phyloP scores from a whole-genome alignment of 352 stramenopile genomes.

The Pythium monospermum region DNA sequence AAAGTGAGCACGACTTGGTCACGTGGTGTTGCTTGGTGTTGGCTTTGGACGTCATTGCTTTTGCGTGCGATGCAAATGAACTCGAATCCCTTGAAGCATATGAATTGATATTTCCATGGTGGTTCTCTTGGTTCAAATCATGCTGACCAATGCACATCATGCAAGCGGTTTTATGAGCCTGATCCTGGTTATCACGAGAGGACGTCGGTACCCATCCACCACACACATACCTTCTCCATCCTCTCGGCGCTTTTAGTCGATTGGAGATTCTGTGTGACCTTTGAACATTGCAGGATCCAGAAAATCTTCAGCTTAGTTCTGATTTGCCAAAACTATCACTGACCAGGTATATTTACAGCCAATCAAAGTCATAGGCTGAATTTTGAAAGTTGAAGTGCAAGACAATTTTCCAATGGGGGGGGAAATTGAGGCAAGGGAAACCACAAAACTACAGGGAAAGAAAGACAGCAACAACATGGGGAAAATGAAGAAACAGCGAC shows the following conservation, averaged over 20 bases:
- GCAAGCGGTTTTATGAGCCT: too few species aligned
- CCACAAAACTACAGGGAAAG: neutral
- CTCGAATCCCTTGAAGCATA: too few species aligned
- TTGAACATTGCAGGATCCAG: too few species aligned
- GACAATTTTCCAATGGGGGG: neutral
- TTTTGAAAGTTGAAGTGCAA: slow-evolving; percentile 18
- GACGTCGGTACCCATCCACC: too few species aligned
- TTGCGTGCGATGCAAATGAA: too few species aligned
- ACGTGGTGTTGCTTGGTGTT: too few species aligned
- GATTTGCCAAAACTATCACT: slow-evolving; percentile 6
- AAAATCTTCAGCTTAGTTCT: too few species aligned
- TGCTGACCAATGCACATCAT: too few species aligned
- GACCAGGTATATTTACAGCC: slow-evolving; percentile 1
- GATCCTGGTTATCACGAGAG: too few species aligned
- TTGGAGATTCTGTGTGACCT: neutral
- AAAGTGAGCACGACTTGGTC: neutral
- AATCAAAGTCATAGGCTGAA: slow-evolving; percentile 10
- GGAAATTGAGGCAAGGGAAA: slow-evolving; percentile 2
- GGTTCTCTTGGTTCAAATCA: too few species aligned
- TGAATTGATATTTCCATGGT: too few species aligned
- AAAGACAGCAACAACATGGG: neutral
- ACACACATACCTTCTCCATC: neutral
- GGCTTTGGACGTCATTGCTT: too few species aligned
- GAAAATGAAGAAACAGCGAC: slow-evolving; percentile 2
- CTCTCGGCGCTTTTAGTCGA: neutral